phyloP scores from a whole-genome alignment of 495 filamentous ascomycete genomes.

The Annulohypoxylon bovei region DNA sequence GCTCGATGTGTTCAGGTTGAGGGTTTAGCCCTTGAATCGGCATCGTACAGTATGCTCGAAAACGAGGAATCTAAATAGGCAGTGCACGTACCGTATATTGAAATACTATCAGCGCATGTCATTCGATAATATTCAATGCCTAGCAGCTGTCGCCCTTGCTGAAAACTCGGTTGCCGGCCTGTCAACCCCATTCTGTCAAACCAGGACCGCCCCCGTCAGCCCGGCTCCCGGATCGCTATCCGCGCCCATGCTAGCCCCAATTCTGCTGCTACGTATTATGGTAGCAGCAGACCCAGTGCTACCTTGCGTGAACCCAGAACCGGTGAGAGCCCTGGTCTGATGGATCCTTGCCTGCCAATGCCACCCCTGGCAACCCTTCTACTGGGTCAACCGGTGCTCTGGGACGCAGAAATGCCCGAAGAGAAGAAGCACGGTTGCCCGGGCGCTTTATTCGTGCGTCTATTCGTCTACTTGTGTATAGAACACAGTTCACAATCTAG shows the following conservation, averaged over 20 bases:
- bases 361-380: conserved; percentile 35
- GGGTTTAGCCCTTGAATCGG: neutral
- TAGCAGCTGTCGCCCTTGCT: conserved; percentile 11
- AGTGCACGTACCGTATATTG: neutral
- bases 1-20: neutral
- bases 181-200: conserved; percentile 20
- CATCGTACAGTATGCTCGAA: neutral
- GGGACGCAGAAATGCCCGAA: conserved; percentile 43
- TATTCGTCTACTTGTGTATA: conserved; percentile 4
- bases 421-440: conserved; percentile 26
- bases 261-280: conserved; percentile 17
- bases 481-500: conserved; percentile 11
- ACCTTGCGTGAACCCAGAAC: conserved; percentile 41
- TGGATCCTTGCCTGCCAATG: conserved; percentile 26
- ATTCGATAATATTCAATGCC: conserved; percentile 25
- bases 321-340: conserved; percentile 33
- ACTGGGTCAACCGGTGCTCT: conserved; percentile 39
- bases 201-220: conserved; percentile 25
- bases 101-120: conserved; percentile 19
- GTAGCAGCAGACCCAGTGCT: conserved; percentile 25
- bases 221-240: conserved; percentile 38
- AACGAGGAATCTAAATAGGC: neutral
- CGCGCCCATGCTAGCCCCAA: conserved; percentile 24
- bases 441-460: conserved; percentile 16
- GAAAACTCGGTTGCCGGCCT: conserved; percentile 12